phyloP scores from a whole-genome alignment of 2,329 filamentous ascomycete species.

The Zasmidium angulare region DNA sequence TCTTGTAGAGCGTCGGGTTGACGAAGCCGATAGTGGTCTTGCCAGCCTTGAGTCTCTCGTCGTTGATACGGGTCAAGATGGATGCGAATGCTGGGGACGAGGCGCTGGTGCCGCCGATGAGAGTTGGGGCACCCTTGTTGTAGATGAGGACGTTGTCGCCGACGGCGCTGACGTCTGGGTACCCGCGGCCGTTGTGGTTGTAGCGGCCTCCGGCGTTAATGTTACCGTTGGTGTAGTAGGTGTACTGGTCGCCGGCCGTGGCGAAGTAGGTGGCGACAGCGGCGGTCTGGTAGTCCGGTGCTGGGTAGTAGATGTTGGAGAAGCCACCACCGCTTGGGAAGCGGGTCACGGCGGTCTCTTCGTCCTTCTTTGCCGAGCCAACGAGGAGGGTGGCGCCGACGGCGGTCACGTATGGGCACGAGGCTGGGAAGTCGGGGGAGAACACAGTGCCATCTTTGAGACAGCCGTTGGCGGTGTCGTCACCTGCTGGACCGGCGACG shows the following conservation, averaged over 20 bases:
- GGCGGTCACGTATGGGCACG: slow-evolving; percentile 39
- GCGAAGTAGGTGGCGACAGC: slow-evolving; percentile 40
- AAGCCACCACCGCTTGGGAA: slow-evolving; percentile 45
- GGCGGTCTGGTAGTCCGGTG: slow-evolving; percentile 37
- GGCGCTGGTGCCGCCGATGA: slow-evolving; percentile 31
- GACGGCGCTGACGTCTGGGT: slow-evolving; percentile 44
- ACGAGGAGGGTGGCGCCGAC: slow-evolving; percentile 45
- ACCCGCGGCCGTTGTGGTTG: slow-evolving; percentile 31
- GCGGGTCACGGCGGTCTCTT: slow-evolving; percentile 42
- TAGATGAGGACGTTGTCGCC: slow-evolving; percentile 31
- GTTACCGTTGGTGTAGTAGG: slow-evolving; percentile 46
- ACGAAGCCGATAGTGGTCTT: slow-evolving; percentile 32
- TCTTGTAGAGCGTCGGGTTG: slow-evolving; percentile 41
- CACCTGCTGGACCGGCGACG: slow-evolving; percentile 33
- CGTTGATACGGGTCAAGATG: slow-evolving; percentile 31
- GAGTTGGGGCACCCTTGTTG: slow-evolving; percentile 20
- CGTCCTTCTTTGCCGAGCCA: slow-evolving; percentile 31
- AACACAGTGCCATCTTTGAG: slow-evolving; percentile 39
- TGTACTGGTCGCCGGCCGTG: slow-evolving; percentile 27
- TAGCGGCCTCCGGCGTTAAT: slow-evolving; percentile 51
- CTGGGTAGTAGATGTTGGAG: slow-evolving; percentile 39
- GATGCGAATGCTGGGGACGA: slow-evolving; percentile 27
- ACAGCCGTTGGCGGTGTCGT: slow-evolving; percentile 36
- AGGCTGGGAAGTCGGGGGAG: slow-evolving; percentile 42
- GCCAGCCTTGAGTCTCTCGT: slow-evolving; percentile 27